Conservation (phyloP, 805 yeast genomes). For the Isabelozyma heimii region DNA sequence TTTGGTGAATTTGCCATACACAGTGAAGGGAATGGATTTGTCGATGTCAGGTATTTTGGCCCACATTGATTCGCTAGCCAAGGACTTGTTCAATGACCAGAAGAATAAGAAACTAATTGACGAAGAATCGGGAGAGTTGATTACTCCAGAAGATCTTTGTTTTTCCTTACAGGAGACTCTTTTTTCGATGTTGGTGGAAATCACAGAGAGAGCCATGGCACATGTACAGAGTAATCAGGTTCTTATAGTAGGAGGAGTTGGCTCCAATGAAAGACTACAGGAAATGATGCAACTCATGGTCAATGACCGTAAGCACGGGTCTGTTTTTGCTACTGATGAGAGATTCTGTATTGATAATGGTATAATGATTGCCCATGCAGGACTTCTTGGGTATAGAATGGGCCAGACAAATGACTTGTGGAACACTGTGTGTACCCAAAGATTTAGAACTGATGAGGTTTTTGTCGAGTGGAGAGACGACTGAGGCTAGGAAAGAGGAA, state of each 20-base stretch:
- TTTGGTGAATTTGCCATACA: conserved; percentile 81
- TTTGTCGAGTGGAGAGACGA: conserved; percentile 84
- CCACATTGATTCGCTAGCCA: conserved; percentile 75
- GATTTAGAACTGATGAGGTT: conserved; percentile 94
- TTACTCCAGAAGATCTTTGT: conserved; percentile 85
- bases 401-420: conserved; percentile 62
- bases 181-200: conserved; percentile 95
- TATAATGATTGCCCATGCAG: conserved; percentile 99
- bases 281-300: conserved; percentile 98
- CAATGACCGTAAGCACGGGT: conserved; percentile 73
- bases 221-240: conserved; percentile 90
- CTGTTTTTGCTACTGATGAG: conserved; percentile 93
- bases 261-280: conserved; percentile 87
- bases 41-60: conserved; percentile 96
- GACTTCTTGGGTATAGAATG: conserved; percentile 78
- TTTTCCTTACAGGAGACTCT: conserved; percentile 89
- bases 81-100: conserved; percentile 54
- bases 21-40: conserved; percentile 98
- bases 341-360: conserved; percentile 97
- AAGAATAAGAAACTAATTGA: conserved; percentile 38
- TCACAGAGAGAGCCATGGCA: conserved; percentile 98
- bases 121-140: conserved; percentile 45
- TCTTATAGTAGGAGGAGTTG: conserved; percentile 97
- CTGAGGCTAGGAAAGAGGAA: conserved; percentile 11
- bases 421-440: conserved; percentile 86